Percentiles rank a stretch among this genome's conserved stretches.
Conservation (phyloP, 2,329 filamentous ascomycete species). For the Geosmithia morbida region DNA sequence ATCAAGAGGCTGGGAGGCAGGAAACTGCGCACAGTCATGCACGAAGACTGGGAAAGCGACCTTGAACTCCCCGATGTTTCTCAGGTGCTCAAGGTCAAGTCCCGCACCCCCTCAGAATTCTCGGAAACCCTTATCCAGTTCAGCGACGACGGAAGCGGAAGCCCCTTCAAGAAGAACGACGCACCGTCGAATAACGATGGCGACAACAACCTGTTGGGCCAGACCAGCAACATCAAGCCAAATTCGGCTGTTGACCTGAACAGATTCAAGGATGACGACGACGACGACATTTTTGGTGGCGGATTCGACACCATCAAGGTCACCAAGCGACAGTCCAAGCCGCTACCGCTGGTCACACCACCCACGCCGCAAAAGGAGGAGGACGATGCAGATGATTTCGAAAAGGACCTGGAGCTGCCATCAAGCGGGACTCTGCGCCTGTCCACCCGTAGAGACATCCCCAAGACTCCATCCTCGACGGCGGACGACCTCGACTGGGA, state of each 20-base stretch:
- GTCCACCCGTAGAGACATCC: slow-evolving; percentile 44
- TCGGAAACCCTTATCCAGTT: slow-evolving; percentile 57
- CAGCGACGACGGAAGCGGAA: slow-evolving; percentile 38
- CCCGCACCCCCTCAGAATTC: slow-evolving; percentile 43
- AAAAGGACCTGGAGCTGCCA: slow-evolving; percentile 59
- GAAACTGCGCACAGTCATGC: slow-evolving; percentile 57
- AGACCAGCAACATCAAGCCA: slow-evolving; percentile 16
- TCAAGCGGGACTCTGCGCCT: slow-evolving; percentile 51
- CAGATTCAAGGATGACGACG: slow-evolving; percentile 48
- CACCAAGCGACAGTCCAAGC: slow-evolving; percentile 38
- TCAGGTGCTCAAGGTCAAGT: slow-evolving; percentile 50
- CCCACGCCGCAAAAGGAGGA: slow-evolving; percentile 34
- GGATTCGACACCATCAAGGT: slow-evolving; percentile 54
- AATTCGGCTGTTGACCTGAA: slow-evolving; percentile 40
- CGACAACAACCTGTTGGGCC: slow-evolving; percentile 14
- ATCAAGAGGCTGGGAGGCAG: slow-evolving; percentile 77
- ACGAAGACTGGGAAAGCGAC: slow-evolving; percentile 74
- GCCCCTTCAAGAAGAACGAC: slow-evolving; percentile 26
- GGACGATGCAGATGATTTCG: slow-evolving; percentile 45
- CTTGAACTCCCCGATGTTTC: slow-evolving; percentile 50
- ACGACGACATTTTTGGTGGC: slow-evolving; percentile 48
- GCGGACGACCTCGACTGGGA: slow-evolving; percentile 83
- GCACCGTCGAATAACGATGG: slow-evolving; percentile 9
- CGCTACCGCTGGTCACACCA: slow-evolving; percentile 37
- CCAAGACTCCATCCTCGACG: slow-evolving; percentile 44